Percentiles rank a stretch among this genome's conserved stretches.
Evolutionary conservation across 805 yeast species (phyloP).

Genomic region (Ogataea nitratoaversa): DNA sequence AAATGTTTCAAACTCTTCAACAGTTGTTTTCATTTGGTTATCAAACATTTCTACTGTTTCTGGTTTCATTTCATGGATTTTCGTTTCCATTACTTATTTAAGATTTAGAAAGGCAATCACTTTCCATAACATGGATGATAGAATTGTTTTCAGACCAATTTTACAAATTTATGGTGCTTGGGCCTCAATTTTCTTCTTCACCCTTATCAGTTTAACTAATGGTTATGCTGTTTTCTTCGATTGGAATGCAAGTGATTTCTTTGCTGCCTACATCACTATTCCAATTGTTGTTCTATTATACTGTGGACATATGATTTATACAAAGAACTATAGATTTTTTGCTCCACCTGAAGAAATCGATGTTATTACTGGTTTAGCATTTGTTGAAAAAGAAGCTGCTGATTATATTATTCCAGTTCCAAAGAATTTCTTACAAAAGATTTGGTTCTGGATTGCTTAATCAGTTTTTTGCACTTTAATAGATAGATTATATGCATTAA

Average conservation of each 20-base stretch:
- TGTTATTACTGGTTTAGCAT: constrained; percentile 45
- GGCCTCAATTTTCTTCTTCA: constrained; percentile 38
- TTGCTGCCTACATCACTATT: constrained; percentile 64
- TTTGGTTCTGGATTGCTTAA: constrained; percentile 38
- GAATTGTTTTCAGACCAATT: constrained; percentile 53
- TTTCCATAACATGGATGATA: constrained; percentile 46
- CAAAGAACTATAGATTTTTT: constrained; percentile 40
- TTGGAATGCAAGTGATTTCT: constrained; percentile 48
- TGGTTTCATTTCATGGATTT: constrained; percentile 63
- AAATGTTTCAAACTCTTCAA: constrained; percentile 55
- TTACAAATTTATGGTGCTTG: constrained; percentile 59
- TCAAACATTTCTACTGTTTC: constrained; percentile 63
- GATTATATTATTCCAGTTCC: constrained; percentile 32
- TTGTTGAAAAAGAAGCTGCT: constrained; percentile 51
- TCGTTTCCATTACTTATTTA: constrained; percentile 48
- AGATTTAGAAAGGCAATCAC: constrained; percentile 63
- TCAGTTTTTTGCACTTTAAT: neutral
- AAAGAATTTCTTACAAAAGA: constrained; percentile 33
- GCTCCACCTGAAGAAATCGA: constrained; percentile 52
- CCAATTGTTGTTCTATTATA: constrained; percentile 48
- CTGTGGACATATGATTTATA: constrained; percentile 49
- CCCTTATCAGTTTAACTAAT: constrained; percentile 43
- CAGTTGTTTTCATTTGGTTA: constrained; percentile 64
- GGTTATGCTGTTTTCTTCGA: constrained; percentile 61
- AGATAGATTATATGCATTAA: too few relatives aligned